Evolutionary conservation across 2,329 filamentous ascomycete genomes (phyloP).

Genomic region (Fusarium agapanthi): DNA sequence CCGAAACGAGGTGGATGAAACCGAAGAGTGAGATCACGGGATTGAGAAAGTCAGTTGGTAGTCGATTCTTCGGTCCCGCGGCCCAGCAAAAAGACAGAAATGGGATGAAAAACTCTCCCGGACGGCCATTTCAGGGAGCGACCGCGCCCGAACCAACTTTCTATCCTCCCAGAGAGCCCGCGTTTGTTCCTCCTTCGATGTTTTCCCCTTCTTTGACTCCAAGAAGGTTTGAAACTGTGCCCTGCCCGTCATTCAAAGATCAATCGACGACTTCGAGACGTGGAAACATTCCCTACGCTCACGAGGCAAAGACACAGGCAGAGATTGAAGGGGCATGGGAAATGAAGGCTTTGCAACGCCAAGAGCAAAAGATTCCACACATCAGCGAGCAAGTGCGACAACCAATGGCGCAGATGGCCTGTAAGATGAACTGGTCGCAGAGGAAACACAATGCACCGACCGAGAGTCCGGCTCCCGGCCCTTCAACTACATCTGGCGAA

Average conservation of each 20-base stretch:
- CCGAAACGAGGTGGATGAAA: not conserved
- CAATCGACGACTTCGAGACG: not conserved
- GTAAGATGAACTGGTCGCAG: no score
- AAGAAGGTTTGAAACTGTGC: not conserved
- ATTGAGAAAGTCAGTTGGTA: no score
- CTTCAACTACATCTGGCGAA: no score
- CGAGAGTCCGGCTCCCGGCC: no score
- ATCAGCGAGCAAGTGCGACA: not conserved
- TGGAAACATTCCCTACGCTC: not conserved
- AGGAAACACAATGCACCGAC: no score
- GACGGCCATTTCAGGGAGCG: not conserved
- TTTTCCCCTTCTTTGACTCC: no score
- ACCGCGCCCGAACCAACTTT: no score
- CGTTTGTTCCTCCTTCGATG: not conserved
- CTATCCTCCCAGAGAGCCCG: not conserved
- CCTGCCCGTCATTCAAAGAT: not conserved
- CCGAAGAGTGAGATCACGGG: not conserved
- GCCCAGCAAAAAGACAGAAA: not conserved
- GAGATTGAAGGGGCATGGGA: not conserved
- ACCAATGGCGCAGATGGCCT: not conserved
- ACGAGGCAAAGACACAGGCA: no score
- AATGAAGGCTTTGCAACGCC: not conserved
- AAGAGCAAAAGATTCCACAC: not conserved
- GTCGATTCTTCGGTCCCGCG: not conserved
- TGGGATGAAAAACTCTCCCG: not conserved